Evolutionary conservation across 2,329 filamentous ascomycete species (phyloP).

Genomic region (Claviceps fusiformis): DNA sequence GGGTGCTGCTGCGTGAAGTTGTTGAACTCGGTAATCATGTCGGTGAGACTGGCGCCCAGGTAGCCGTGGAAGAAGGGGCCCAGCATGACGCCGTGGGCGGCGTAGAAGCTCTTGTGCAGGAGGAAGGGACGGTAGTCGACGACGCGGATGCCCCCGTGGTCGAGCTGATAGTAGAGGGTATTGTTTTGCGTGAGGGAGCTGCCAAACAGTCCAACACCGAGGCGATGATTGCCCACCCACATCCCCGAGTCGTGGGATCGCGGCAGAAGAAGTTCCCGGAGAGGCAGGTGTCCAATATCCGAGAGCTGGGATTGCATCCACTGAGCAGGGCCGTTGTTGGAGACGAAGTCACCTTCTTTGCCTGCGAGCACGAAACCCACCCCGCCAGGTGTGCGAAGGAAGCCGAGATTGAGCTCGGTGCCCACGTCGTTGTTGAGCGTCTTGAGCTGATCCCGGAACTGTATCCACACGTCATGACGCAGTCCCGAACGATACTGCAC

Average conservation of each 20-base stretch:
- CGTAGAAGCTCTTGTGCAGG: conserved; percentile 5
- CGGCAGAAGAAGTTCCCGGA: conserved; percentile 18
- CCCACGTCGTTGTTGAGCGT: conserved; percentile 9
- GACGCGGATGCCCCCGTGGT: conserved; percentile 16
- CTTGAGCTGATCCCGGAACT: conserved; percentile 13
- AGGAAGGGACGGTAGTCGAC: conserved; percentile 15
- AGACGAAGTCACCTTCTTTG: conserved; percentile 16
- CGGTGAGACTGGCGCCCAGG: conserved; percentile 12
- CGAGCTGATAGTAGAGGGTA: conserved; percentile 14
- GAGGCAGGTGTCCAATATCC: conserved; percentile 13
- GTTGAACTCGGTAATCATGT: conserved; percentile 18
- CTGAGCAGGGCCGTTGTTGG: conserved; percentile 11
- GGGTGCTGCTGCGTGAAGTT: conserved; percentile 15
- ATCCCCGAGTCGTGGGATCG: conserved; percentile 20
- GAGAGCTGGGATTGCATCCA: conserved; percentile 19
- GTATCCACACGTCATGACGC: conserved; percentile 6
- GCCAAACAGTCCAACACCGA: conserved; percentile 5
- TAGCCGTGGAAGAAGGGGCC: conserved; percentile 11
- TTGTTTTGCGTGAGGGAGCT: conserved; percentile 15
- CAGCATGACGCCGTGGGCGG: conserved; percentile 11
- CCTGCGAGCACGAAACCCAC: conserved; percentile 18
- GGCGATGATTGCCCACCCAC: conserved; percentile 5
- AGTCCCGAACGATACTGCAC: conserved; percentile 9
- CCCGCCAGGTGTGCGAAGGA: conserved; percentile 8
- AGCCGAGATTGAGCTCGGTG: conserved; percentile 9